Percentiles rank a stretch among this genome's conserved stretches.
These are phyloP conservation scores for Pittosporum tobira DNA, from an alignment of 129 eudicot genomes.

Conservation along the genomic window DNA sequence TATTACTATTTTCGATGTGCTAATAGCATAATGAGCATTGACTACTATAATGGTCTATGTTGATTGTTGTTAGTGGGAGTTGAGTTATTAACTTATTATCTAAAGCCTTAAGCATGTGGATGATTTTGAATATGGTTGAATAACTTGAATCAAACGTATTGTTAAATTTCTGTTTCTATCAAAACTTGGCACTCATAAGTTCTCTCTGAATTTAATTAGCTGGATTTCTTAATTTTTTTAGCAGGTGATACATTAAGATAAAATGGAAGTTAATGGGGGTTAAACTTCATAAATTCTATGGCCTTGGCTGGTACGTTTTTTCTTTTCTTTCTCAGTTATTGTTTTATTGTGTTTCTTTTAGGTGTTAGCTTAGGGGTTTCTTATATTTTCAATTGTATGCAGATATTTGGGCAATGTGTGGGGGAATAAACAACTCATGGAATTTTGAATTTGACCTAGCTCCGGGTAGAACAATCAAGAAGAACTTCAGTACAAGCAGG, in stretches of 20 bases:
- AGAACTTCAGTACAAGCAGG: conserved; percentile 19
- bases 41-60: background rate
- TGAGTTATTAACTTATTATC: background rate
- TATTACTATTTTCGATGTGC: too few relatives aligned
- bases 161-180: background rate
- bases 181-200: background rate
- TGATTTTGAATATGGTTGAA: background rate
- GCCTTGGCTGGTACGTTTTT: conserved; percentile 59
- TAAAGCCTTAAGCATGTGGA: background rate
- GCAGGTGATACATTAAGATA: conserved; percentile 8
- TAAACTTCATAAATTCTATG: conserved; percentile 39
- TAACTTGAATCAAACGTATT: background rate
- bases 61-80: background rate
- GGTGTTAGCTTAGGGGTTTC: background rate
- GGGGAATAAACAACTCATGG: conserved; percentile 30
- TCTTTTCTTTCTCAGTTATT: background rate
- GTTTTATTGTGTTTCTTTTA: background rate
- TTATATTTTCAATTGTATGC: conserved; percentile 6
- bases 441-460: conserved; percentile 15
- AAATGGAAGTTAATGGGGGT: conserved; percentile 72
- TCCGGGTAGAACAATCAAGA: conserved; percentile 18
- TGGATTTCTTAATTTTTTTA: background rate
- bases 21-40: too few relatives aligned
- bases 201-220: background rate
- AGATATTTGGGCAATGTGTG: conserved; percentile 40